Conservation (phyloP, 140 eudicot genomes). For the Stevia rebaudiana region DNA sequence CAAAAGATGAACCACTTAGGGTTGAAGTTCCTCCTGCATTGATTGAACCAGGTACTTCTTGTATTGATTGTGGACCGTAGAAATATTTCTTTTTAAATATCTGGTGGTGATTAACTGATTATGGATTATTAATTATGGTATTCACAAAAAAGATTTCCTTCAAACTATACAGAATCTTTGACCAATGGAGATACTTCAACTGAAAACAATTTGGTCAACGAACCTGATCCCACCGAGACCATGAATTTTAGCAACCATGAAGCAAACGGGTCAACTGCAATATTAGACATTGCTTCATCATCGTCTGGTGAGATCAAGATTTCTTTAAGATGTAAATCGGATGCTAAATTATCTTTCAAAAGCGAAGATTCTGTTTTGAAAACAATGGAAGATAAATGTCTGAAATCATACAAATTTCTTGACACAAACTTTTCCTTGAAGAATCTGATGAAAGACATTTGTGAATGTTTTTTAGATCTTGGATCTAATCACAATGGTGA, state of each 20-base stretch:
- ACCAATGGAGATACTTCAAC: slow-evolving; percentile 31
- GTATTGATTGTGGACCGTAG: background rate
- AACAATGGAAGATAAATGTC: slow-evolving; percentile 50
- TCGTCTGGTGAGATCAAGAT: slow-evolving; percentile 55
- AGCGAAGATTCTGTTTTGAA: slow-evolving; percentile 44
- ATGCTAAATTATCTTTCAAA: slow-evolving; percentile 36
- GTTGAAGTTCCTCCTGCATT: slow-evolving; percentile 37
- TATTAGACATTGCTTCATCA: slow-evolving; percentile 64
- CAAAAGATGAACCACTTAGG: slow-evolving; percentile 51
- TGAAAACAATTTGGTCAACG: slow-evolving; percentile 21
- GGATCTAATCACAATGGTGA: slow-evolving; percentile 25
- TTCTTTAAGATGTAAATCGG: slow-evolving; percentile 34
- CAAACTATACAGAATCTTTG: slow-evolving; percentile 34
- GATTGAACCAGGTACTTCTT: slow-evolving; percentile 46
- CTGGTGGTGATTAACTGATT: background rate
- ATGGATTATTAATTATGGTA: background rate
- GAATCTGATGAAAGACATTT: slow-evolving; percentile 67
- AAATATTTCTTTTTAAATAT: background rate
- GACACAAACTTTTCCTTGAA: slow-evolving; percentile 51
- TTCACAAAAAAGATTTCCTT: background rate
- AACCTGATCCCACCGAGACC: slow-evolving; percentile 20
- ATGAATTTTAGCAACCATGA: slow-evolving; percentile 26
- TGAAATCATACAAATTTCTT: slow-evolving; percentile 44
- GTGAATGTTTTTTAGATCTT: slow-evolving; percentile 50
- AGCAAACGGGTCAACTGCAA: slow-evolving; percentile 25